Evolutionary conservation across 148 eudicot species (phyloP), one percentile per base, ranked within the genome.

Genomic region (Linanthus parryae): DNA sequence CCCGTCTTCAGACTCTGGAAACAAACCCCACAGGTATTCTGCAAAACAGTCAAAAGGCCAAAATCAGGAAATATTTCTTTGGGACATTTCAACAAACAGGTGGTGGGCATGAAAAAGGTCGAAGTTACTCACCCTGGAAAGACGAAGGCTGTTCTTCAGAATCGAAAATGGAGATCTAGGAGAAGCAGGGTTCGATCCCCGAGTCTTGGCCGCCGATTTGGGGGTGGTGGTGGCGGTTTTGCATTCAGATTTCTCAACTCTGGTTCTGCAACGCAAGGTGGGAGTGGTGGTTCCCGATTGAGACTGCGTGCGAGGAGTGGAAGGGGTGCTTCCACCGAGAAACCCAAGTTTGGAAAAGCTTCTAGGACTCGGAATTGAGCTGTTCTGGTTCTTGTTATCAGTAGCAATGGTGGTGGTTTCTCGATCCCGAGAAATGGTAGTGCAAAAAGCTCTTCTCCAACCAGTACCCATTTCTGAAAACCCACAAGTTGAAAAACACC

Each of bases 371-470:
- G n/a, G n/a, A n/a, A n/a, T n/a, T n/a, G n/a, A n/a, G n/a, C n/a
- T n/a, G n/a, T n/a, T n/a, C n/a, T n/a, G n/a, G n/a, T n/a, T n/a
- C n/a, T n/a, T n/a, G n/a, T n/a, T n/a, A 30, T 20, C 25, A 67
- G 72, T 60, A 54, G 64, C n/a, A n/a, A n/a, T n/a, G n/a, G n/a
- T n/a, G n/a, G n/a, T n/a, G n/a, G 4, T 75, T 81, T 52, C 68
- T 73, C 16, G 86, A 81, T 56, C 73, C 59, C 14, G n/a, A n/a
- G n/a, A n/a, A n/a, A n/a, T n/a, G n/a, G 95, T 75, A 1, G 85
- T 83, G 70, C 98, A 91, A 50, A 91, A 91, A 21, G 90, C 98
- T 72, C 84, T 68, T 61, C 98, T 74, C 95, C 98, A 91, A 9
- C 90, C 89, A 17, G 75, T 79, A 0, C 95, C 94, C 98, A 91